Percentiles rank a stretch among this genome's conserved stretches.
These are phyloP conservation scores for Colletotrichum sp. DNA, from an alignment of 2,329 filamentous ascomycete species.

Conservation along the genomic window DNA sequence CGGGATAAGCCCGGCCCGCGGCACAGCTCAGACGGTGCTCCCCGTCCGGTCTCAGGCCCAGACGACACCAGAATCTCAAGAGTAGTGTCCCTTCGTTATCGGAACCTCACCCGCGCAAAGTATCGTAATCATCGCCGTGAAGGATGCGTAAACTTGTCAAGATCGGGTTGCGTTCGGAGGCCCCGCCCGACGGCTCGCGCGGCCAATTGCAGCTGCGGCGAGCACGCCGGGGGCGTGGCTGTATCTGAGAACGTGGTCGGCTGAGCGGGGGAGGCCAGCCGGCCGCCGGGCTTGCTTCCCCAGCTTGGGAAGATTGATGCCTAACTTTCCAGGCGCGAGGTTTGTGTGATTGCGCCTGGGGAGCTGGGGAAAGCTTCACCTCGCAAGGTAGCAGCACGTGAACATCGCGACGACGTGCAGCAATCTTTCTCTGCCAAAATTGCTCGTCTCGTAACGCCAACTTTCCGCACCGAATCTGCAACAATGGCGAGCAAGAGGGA, in stretches of 20 bases:
- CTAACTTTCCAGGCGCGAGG: not conserved
- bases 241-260: not conserved
- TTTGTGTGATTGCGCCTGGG: not conserved
- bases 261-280: not conserved
- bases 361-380: conserved; percentile 17
- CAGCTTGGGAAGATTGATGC: not conserved
- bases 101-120: not conserved
- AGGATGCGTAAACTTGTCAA: not conserved
- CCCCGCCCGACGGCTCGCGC: conserved; percentile 3
- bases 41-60: not conserved
- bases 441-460: not conserved
- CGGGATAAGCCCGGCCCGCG: not conserved
- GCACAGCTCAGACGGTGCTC: conserved; percentile 5
- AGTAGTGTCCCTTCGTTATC: not conserved
- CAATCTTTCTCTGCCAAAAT: not conserved
- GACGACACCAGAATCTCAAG: not conserved
- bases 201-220: not conserved
- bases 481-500: conserved; percentile 75
- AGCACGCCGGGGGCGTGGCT: not conserved
- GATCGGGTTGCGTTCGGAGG: conserved; percentile 9
- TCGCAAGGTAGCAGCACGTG: not conserved
- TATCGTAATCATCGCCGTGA: not conserved
- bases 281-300: not conserved
- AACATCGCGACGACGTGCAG: not conserved
- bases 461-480: not conserved